A percentile compares a stretch with the other conserved stretches of the same genome.
Conservation (phyloP, 176 grass and related monocot genomes). For the Zizania latifolia region DNA sequence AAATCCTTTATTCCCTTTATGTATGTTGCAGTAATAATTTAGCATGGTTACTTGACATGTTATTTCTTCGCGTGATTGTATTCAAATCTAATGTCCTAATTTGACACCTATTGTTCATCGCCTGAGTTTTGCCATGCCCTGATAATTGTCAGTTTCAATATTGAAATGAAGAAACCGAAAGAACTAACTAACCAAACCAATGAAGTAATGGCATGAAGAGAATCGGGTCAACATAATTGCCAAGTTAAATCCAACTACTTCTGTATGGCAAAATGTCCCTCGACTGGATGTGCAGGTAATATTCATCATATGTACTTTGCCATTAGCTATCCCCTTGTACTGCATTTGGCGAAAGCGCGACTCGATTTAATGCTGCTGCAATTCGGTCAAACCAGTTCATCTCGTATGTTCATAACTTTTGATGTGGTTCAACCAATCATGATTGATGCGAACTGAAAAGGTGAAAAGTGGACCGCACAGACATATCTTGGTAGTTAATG, state of each 20-base stretch:
- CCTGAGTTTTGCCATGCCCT: neutral
- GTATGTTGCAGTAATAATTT: constrained; percentile 3
- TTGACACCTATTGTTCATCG: neutral
- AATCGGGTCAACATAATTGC: neutral
- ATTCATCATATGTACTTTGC: too few species aligned
- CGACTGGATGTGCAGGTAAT: neutral
- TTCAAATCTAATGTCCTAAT: neutral
- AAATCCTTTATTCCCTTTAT: neutral
- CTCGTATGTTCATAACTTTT: neutral
- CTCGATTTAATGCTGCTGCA: neutral
- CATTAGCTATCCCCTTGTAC: neutral
- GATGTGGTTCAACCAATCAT: neutral
- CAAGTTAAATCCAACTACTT: neutral
- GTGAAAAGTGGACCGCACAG: neutral
- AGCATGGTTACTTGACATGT: neutral
- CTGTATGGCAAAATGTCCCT: neutral
- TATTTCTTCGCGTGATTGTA: neutral
- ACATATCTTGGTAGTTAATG: neutral
- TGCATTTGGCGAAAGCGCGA: neutral
- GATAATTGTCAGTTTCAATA: neutral
- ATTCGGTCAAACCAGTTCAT: neutral
- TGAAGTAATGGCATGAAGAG: neutral
- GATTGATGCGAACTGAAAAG: neutral
- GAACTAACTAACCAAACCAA: neutral
- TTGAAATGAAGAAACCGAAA: neutral